phyloP scores from a whole-genome alignment of 2,329 filamentous ascomycete species.

The Paecilomyces dactylethromorphus region DNA sequence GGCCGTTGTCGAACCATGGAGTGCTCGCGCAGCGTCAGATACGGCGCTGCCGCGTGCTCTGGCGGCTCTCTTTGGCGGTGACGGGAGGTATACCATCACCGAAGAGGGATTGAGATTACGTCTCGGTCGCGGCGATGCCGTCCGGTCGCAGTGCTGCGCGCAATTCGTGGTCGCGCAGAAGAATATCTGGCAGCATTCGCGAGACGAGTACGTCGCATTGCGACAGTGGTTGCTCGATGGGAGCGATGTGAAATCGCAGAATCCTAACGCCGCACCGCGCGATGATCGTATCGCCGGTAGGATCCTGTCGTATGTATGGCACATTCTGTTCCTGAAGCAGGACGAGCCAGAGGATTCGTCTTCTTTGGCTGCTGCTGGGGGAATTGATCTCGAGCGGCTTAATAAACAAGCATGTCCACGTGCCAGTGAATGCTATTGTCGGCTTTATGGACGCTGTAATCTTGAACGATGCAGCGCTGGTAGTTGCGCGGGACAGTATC shows the following conservation, averaged over 20 bases:
- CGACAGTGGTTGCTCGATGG: constrained; percentile 48
- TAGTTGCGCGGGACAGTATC: constrained; percentile 34
- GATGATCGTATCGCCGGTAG: constrained; percentile 40
- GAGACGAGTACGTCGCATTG: constrained; percentile 47
- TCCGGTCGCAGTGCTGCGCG: constrained; percentile 49
- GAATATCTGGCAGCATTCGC: constrained; percentile 42
- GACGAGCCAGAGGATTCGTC: neutral
- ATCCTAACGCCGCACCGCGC: constrained; percentile 25
- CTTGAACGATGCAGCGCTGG: constrained; percentile 26
- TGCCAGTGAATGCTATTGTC: constrained; percentile 39
- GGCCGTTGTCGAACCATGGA: constrained; percentile 37
- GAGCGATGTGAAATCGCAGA: constrained; percentile 4
- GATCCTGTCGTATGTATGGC: constrained; percentile 46
- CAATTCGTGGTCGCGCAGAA: constrained; percentile 49
- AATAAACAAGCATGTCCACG: constrained; percentile 32
- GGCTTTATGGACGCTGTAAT: constrained; percentile 36
- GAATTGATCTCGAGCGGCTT: constrained; percentile 28
- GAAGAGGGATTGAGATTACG: constrained; percentile 7
- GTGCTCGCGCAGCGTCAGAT: constrained; percentile 35
- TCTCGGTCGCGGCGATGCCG: constrained; percentile 37
- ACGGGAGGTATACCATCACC: constrained; percentile 26
- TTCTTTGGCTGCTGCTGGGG: constrained; percentile 6
- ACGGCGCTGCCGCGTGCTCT: constrained; percentile 29
- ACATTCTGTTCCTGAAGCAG: constrained; percentile 39
- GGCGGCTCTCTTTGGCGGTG: constrained; percentile 27